phyloP scores from a whole-genome alignment of 176 grass and related monocot genomes.

The Triticum dicoccoides region DNA sequence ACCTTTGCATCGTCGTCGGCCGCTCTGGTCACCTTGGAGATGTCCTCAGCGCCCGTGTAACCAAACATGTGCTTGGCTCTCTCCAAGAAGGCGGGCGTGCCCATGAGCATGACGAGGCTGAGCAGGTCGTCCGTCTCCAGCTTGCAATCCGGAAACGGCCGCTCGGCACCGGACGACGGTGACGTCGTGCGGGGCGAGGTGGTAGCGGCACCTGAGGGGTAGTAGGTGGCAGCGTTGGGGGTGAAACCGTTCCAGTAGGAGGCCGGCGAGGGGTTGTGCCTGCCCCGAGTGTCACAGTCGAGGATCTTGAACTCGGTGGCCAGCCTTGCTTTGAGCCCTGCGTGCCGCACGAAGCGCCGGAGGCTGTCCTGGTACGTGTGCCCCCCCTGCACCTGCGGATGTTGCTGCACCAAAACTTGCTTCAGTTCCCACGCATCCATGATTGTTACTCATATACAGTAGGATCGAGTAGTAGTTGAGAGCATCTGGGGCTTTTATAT shows the following conservation, averaged over 20 bases:
- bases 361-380: constrained; percentile 47
- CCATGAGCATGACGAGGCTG: constrained; percentile 32
- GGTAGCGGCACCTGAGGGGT: background rate
- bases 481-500: no score
- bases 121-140: constrained; percentile 58
- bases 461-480: no score
- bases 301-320: constrained; percentile 45
- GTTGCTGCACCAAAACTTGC: constrained; percentile 1
- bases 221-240: background rate
- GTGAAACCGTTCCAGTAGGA: background rate
- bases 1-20: background rate
- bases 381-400: background rate
- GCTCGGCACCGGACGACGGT: background rate
- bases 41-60: background rate
- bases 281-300: constrained; percentile 26
- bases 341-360: constrained; percentile 38
- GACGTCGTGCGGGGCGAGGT: background rate
- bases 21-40: background rate
- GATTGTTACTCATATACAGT: no score
- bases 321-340: constrained; percentile 41
- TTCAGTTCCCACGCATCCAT: background rate
- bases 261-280: background rate
- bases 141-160: constrained; percentile 7
- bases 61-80: constrained; percentile 34
- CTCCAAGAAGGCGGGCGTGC: constrained; percentile 30